Base-by-base conservation (phyloP, 106 monocot species). In the Dioscorea alata region DNA sequence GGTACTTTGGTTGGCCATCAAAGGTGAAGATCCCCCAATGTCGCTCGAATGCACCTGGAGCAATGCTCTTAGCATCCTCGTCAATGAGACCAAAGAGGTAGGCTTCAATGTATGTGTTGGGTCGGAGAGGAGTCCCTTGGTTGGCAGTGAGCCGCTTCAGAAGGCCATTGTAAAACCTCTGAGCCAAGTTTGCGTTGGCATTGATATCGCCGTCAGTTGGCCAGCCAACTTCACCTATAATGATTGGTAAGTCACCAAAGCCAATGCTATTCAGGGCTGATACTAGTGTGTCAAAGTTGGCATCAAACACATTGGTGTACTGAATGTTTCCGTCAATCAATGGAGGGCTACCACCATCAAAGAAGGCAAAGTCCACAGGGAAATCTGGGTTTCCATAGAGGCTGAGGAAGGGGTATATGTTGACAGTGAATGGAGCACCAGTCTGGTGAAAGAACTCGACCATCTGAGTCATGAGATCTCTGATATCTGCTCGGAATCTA, bases 391-490 rank as follows among this genome's bases (percentile, higher is more conserved):
- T 66, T 25, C 33, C 42, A 60, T 74, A 74, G 73, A 69, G 69
- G 33, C 73, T 79, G 31, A 73, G 74, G 57, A 79, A 79, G 18
- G 79, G 79, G 79, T 74, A 80, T 24, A 80, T 80, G 75, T 80
- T 80, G 33, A 76, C 76, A 1, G 58, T 64, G 70, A 76, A 76
- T 0, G 76, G 57, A 0, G 63, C 49, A 24, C 35, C 52, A 5
- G 28, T 76, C 21, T 70, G 14, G 34, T 63, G 35, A 34, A 70
- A 63, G 64, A 76, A 70, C 23, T 70, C 20, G 42, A 70, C 70
- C 17, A 76, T 76, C 48, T 63, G 63, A 48, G 48, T 18, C 70
- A 70, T 76, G 16, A 70, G n/a, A 17, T 49, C 64, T 14, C 12
- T 22, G 34, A 76, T 57, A 24, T 76, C 70, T 6, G 17, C 23